phyloP scores from a whole-genome alignment of 2,329 filamentous ascomycete species.

The Neofusicoccum cordaticola region DNA sequence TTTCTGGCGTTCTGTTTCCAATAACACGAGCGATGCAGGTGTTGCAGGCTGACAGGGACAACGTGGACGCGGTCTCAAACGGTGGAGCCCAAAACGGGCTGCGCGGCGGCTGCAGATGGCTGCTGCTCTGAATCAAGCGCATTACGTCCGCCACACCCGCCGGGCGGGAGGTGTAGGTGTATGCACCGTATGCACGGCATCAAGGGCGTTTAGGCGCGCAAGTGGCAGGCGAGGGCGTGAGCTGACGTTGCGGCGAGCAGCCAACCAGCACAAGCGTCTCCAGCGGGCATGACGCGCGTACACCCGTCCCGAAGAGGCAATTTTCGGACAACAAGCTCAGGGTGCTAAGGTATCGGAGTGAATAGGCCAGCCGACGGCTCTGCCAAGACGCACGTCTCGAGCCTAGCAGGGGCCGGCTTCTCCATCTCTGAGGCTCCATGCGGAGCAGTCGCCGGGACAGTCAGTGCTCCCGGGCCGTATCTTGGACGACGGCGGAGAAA shows the following conservation, averaged over 20 bases:
- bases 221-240: not conserved
- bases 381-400: not conserved
- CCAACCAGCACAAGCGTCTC: not conserved
- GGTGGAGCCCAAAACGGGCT: not conserved
- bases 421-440: not conserved
- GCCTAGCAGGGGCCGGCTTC: not conserved
- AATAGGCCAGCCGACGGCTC: not conserved
- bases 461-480: not conserved
- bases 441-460: not conserved
- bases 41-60: not conserved
- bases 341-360: not conserved
- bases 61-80: not conserved
- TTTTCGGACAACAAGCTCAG: not conserved
- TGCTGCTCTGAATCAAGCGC: not conserved
- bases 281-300: conserved; percentile 2
- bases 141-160: not conserved
- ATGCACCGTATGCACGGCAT: not conserved
- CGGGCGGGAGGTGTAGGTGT: not conserved
- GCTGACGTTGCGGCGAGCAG: conserved; percentile 2
- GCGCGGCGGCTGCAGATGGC: not conserved
- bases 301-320: not conserved
- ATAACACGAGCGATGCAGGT: not conserved
- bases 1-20: not conserved
- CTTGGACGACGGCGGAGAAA: not conserved
- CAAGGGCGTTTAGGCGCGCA: not conserved